Evolutionary conservation across 352 stramenopile genomes (phyloP).

Genomic region (Phytophthora multivora): DNA sequence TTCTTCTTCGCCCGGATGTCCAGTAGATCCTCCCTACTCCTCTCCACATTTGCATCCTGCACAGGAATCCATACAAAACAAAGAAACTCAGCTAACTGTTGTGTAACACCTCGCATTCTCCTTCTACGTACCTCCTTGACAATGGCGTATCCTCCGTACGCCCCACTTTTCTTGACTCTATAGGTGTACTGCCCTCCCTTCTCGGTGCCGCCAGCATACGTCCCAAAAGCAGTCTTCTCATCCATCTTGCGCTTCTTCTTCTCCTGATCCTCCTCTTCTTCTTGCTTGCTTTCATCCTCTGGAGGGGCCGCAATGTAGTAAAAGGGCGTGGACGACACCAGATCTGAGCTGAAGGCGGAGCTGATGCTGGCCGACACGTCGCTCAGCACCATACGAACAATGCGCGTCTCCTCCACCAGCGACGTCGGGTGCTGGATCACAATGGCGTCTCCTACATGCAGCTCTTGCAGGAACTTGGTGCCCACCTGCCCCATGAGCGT

Average conservation of each 20-base stretch:
- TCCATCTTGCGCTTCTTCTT: slow-evolving; percentile 62
- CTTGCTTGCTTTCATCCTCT: slow-evolving; percentile 51
- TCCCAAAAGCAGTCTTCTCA: slow-evolving; percentile 81
- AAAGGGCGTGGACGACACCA: slow-evolving; percentile 89
- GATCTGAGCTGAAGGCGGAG: slow-evolving; percentile 87
- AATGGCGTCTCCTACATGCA: slow-evolving; percentile 83
- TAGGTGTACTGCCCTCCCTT: slow-evolving; percentile 76
- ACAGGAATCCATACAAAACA: not conserved
- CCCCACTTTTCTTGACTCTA: slow-evolving; percentile 83
- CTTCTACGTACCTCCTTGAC: slow-evolving; percentile 67
- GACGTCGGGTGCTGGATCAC: slow-evolving; percentile 90
- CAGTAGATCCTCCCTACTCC: slow-evolving; percentile 85
- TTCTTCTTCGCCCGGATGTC: slow-evolving; percentile 90
- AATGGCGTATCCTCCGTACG: slow-evolving; percentile 86
- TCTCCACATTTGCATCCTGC: slow-evolving; percentile 56
- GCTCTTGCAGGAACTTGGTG: slow-evolving; percentile 84
- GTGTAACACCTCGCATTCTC: not conserved
- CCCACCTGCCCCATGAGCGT: slow-evolving; percentile 86
- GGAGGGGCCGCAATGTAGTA: slow-evolving; percentile 88
- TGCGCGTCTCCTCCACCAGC: slow-evolving; percentile 85
- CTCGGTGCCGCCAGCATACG: slow-evolving; percentile 85
- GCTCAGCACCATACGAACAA: slow-evolving; percentile 91
- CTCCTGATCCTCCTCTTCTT: slow-evolving; percentile 48
- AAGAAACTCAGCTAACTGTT: not conserved
- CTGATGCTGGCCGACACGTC: slow-evolving; percentile 87